phyloP scores from a whole-genome alignment of 208 protist species.

The Acanthamoeba culbertsoni region DNA sequence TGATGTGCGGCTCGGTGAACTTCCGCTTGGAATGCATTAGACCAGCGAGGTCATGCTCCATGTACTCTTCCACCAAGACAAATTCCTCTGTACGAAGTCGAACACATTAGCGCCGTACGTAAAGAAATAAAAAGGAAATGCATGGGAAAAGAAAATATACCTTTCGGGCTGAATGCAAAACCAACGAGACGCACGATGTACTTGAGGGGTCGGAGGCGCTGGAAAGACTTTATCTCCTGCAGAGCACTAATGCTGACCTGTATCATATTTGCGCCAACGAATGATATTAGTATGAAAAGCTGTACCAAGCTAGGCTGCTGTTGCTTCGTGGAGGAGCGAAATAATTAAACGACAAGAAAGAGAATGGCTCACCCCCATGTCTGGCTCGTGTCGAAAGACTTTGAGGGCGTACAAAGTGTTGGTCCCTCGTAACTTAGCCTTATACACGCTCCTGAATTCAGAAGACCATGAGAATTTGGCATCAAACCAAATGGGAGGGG shows the following conservation, averaged over 20 bases:
- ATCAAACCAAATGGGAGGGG: not conserved
- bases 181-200: conserved; percentile 25
- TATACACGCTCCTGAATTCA: conserved; percentile 3
- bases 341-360: not conserved
- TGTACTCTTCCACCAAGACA: conserved; percentile 87
- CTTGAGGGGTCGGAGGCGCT: not conserved
- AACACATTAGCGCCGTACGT: not conserved
- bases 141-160: not conserved
- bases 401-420: not conserved
- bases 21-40: conserved; percentile 76
- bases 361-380: not conserved
- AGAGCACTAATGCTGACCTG: conserved; percentile 29
- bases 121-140: not conserved
- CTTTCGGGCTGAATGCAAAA: not conserved
- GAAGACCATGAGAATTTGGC: not conserved
- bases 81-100: not conserved
- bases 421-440: not conserved
- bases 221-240: conserved; percentile 53
- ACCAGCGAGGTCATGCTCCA: conserved; percentile 88
- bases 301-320: too few species aligned
- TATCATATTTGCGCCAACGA: not conserved
- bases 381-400: not conserved
- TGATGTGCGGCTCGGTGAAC: conserved; percentile 80
- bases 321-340: too few species aligned
- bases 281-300: too few species aligned